Evolutionary conservation across 257 asterid species (phyloP), one percentile per base, ranked within the genome.

Genomic region (Datura wrightii): DNA sequence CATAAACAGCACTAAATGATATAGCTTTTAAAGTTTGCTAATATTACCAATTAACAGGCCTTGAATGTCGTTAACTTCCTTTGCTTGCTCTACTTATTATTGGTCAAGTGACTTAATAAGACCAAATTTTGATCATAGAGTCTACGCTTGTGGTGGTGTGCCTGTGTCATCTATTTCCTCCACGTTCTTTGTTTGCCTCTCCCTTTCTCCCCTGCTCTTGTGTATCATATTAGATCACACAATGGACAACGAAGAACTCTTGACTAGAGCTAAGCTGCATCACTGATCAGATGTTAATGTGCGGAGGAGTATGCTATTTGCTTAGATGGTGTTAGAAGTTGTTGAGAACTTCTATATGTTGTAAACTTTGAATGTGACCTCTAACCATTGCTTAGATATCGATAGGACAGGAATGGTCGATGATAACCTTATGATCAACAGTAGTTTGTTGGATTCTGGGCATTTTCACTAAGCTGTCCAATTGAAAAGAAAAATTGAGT

Each of bases 401-500:
- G 3, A 0, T 2, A 4, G 82, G 46, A 50, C n/a, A 76, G 62
- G 41, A 76, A 14, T 76, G 44, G 31, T 31, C 14, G 7, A 7
- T 76, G 81, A 50, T 52, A 34, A 50, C 62, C 14, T 76, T 76
- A 24, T 76, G 62, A 50, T 76, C 62, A 16, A 46, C 24, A 46
- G 44, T 48, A 6, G 60, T 50, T 74, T 74, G 81, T 74, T 74
- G 81, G 42, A 46, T 74, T 74, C 1, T 74, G 14, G 11, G 14
- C 42, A 76, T 76, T 76, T 48, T 76, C 41, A 48, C 80, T 74
- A 10, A 48, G 14, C 44, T 24, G 80, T 24, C 80, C 24, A 50
- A 14, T 31, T 76, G 82, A 50, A 76, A 76, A 76, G 82, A 76
- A 76, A 76, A 46, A 13, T 6, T 31, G 81, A 76, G 39, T 72